A percentile compares a stretch with the other conserved stretches of the same genome.
phyloP scores from a whole-genome alignment of 208 protist species.

The Sergeia podlipaevii region DNA sequence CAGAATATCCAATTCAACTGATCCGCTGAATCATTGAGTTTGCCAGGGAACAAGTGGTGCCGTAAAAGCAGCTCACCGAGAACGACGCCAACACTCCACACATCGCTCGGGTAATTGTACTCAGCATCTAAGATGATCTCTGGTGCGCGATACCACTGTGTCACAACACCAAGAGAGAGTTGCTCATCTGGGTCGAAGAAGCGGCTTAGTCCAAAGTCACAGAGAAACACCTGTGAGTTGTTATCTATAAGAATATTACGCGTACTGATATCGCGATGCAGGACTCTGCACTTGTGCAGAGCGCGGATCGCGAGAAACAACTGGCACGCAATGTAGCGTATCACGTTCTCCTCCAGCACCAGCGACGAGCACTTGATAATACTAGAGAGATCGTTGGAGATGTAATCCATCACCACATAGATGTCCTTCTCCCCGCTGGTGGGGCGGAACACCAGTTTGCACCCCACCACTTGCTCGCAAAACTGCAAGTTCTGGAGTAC shows the following conservation, averaged over 20 bases:
- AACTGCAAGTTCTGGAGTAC: slow-evolving; percentile 85
- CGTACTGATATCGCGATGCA: slow-evolving; percentile 88
- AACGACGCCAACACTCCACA: slow-evolving; percentile 91
- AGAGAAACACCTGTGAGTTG: slow-evolving; percentile 86
- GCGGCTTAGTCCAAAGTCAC: slow-evolving; percentile 90
- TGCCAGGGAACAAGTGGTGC: slow-evolving; percentile 90
- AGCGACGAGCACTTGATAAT: slow-evolving; percentile 82
- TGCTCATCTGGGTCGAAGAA: slow-evolving; percentile 92
- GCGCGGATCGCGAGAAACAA: slow-evolving; percentile 85
- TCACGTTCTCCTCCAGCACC: slow-evolving; percentile 65
- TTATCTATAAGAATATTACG: slow-evolving; percentile 90
- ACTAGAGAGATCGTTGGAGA: slow-evolving; percentile 77
- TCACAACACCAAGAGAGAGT: slow-evolving; percentile 89
- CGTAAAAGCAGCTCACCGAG: slow-evolving; percentile 90
- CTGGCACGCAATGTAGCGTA: slow-evolving; percentile 86
- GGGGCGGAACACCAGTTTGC: slow-evolving; percentile 84
- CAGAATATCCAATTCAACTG: slow-evolving; percentile 92
- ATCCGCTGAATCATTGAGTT: slow-evolving; percentile 92
- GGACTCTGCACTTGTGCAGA: slow-evolving; percentile 75
- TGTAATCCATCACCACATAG: slow-evolving; percentile 91
- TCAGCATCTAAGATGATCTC: slow-evolving; percentile 90
- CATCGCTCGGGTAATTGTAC: slow-evolving; percentile 81
- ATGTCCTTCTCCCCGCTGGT: slow-evolving; percentile 90
- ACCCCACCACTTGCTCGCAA: slow-evolving; percentile 85
- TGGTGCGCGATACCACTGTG: slow-evolving; percentile 91